Base-by-base conservation (phyloP, 1,284 basidiomycete species). In the Omphalotus olearius region DNA sequence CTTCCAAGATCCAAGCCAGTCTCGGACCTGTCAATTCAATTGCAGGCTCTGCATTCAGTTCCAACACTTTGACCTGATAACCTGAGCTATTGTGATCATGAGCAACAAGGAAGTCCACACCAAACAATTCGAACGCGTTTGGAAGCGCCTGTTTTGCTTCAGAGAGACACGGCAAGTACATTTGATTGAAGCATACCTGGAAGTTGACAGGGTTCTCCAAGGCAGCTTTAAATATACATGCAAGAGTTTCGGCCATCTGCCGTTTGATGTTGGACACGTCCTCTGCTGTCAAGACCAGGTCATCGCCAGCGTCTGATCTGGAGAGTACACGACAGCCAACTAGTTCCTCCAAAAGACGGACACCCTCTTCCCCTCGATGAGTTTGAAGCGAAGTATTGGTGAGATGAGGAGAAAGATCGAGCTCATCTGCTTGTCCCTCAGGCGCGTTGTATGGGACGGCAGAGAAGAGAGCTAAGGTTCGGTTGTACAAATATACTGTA, bases 311-410 rank as follows among this genome's bases (percentile, higher is more conserved):
- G 7, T 50, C 51, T 18, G 57, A 45, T 10, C 62, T 60, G 59
- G 79, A 74, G 45, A 85, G 67, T 20, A 88, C 68, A 26, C 69
- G 74, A 54, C 79, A 80, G 0, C 87, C 88, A 36, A 84, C 66
- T 13, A 96, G 74, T 63, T 95, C 91, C 60, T 85, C 80, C 42
- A 95, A 74, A 26, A 93, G 71, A 39, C 86, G 79, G 3, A 95
- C 88, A 45, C 75, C 76, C 42, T 75, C 75, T 60, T 89, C 83
- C 9, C 88, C 83, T 10, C 69, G 70, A 53, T 84, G 78, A 11
- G 67, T 78, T 67, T 98, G 96, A n/a, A 98, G 72, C 40, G 92
- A 95, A 0, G 97, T 98, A 64, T 99, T 99, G 36, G 96, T 99
- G 16, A 99, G 74, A 67, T 99, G 97, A 0, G 88, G 80, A 1